Base-by-base conservation (phyloP, 768 basidiomycete species). In the Tricholoma bakamatsutake region DNA sequence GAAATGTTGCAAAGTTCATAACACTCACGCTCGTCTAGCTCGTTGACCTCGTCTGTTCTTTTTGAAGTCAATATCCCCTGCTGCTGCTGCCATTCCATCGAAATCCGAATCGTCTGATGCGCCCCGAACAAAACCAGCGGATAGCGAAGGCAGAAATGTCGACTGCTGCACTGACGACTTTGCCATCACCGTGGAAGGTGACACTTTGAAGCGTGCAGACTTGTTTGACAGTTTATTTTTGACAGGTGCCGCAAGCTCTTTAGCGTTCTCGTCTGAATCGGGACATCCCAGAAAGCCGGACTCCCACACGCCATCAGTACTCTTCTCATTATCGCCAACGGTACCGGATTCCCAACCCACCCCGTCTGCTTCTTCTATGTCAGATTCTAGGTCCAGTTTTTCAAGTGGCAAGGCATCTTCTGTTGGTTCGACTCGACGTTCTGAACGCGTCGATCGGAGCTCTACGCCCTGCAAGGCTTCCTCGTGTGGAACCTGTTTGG, bases 1-100 rank as follows among this genome's bases (percentile, higher is more conserved):
- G 8, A 37, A 21, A 50, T 12, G 45, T 15, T 18, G 40, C 46
- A 24, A n/a, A 50, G 21, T 37, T 28, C 5, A 50, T 28, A 46
- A 54, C 12, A 87, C 95, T 80, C 69, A 97, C 97, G 90, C 90
- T 73, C 88, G 78, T 57, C 97, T 78, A n/a, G 96, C 96, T 49
- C 94, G 74, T 69, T 99, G 97, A 30, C 96, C 97, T 37, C 94
- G 78, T 53, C 96, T 74, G 63, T 99, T 95, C 74, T 90, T 98
- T 75, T 85, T 86, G 47, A 76, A 70, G 1, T 66, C 69, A 24
- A 74, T 72, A 37, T 84, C 83, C 13, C 73, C 80, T 30, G 74
- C 74, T 21, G 73, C 74, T 60, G 87, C 74, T 60, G 87, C 90
- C 18, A 71, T 76, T 57, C 88, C 87, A 65, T 87, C 84, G 58